Percentiles rank a stretch among this genome's conserved stretches.
phyloP scores from a whole-genome alignment of 2,329 filamentous ascomycete species.

The Ophiocordyceps camponoti-leonardi region DNA sequence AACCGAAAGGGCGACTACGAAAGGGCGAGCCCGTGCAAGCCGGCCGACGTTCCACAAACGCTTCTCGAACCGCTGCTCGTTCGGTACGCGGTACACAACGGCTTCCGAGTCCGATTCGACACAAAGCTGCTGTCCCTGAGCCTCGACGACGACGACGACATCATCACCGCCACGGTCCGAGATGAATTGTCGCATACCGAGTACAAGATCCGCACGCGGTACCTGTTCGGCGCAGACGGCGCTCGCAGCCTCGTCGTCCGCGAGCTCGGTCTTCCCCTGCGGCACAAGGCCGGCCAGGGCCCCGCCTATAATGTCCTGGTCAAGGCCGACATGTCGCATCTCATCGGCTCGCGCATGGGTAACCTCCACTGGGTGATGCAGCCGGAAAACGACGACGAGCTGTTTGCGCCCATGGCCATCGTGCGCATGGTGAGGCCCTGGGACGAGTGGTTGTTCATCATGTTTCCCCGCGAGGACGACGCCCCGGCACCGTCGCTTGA shows the following conservation, averaged over 20 bases:
- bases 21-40: slow-evolving; percentile 21
- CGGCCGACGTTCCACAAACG: slow-evolving; percentile 25
- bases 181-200: slow-evolving; percentile 17
- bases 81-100: slow-evolving; percentile 15
- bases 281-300: slow-evolving; percentile 22
- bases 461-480: slow-evolving; percentile 24
- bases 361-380: slow-evolving; percentile 45
- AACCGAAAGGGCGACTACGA: slow-evolving; percentile 23
- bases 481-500: slow-evolving; percentile 22
- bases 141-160: slow-evolving; percentile 6
- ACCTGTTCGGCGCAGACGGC: slow-evolving; percentile 38
- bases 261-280: slow-evolving; percentile 19
- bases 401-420: slow-evolving; percentile 31
- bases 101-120: slow-evolving; percentile 19
- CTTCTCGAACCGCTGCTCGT: slow-evolving; percentile 23
- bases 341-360: slow-evolving; percentile 30
- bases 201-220: slow-evolving; percentile 30
- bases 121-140: slow-evolving; percentile 9
- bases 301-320: slow-evolving; percentile 22
- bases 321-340: slow-evolving; percentile 28
- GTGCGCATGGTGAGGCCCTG: slow-evolving; percentile 46
- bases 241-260: slow-evolving; percentile 20
- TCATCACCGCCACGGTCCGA: slow-evolving; percentile 13
- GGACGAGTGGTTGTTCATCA: slow-evolving; percentile 43
- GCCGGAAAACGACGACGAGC: slow-evolving; percentile 31